Conservation (phyloP, 176 grass and related monocot species). For the Oryza rufipogon region DNA sequence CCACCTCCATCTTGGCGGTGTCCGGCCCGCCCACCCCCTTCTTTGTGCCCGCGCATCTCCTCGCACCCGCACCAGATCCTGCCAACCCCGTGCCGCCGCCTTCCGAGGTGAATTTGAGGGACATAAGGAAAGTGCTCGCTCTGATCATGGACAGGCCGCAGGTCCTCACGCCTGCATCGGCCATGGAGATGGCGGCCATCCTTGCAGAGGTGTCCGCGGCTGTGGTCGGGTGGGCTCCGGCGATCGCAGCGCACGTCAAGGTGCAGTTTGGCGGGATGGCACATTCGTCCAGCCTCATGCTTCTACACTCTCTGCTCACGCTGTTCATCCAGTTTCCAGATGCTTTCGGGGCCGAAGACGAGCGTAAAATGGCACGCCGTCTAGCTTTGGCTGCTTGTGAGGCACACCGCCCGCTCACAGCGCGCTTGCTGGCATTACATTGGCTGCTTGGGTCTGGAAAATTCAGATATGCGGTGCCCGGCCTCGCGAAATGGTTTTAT, state of each 20-base stretch:
- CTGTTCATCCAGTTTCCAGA: slow-evolving; percentile 65
- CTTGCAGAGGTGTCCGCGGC: slow-evolving; percentile 54
- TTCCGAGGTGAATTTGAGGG: slow-evolving; percentile 77
- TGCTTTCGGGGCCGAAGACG: slow-evolving; percentile 69
- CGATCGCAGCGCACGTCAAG: slow-evolving; percentile 72
- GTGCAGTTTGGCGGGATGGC: slow-evolving; percentile 84
- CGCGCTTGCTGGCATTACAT: slow-evolving; percentile 76
- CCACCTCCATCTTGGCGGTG: slow-evolving; percentile 64
- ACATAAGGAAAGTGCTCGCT: slow-evolving; percentile 73
- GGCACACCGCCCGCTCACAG: slow-evolving; percentile 54
- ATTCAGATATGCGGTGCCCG: slow-evolving; percentile 37
- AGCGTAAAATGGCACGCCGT: slow-evolving; percentile 51
- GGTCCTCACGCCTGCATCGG: slow-evolving; percentile 67
- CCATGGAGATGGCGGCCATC: slow-evolving; percentile 62
- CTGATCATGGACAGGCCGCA: slow-evolving; percentile 78
- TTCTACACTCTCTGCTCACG: slow-evolving; percentile 71
- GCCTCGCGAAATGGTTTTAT: slow-evolving; percentile 50
- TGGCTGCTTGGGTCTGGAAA: slow-evolving; percentile 70
- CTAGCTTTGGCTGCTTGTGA: slow-evolving; percentile 63
- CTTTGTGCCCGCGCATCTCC: slow-evolving; percentile 46
- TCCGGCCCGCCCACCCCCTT: slow-evolving; percentile 68
- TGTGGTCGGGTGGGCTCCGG: slow-evolving; percentile 70
- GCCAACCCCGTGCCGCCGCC: slow-evolving; percentile 1
- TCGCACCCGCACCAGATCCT: slow-evolving; percentile 6
- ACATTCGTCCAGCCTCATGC: slow-evolving; percentile 65